Percentiles rank a stretch among this genome's conserved stretches.
These are phyloP conservation scores for Pseudonitzschia pungens DNA, from an alignment of 108 stramenopile species.

Conservation along the genomic window DNA sequence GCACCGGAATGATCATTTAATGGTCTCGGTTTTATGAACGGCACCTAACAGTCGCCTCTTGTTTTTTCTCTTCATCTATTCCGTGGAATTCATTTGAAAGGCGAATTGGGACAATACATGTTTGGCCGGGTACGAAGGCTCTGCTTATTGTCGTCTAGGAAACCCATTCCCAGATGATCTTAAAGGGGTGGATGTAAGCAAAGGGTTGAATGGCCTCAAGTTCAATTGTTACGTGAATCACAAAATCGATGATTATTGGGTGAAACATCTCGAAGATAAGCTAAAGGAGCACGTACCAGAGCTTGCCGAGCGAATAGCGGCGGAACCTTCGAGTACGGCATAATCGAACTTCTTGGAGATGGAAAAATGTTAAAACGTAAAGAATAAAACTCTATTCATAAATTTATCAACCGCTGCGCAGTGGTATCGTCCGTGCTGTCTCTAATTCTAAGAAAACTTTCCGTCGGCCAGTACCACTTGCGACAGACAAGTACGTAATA, in stretches of 20 bases:
- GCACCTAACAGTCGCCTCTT: background rate
- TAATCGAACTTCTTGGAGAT: background rate
- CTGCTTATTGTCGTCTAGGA: slow-evolving; percentile 50
- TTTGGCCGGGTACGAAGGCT: slow-evolving; percentile 21
- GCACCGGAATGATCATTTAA: background rate
- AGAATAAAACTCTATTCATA: no score
- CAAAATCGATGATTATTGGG: slow-evolving; percentile 70
- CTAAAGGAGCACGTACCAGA: slow-evolving; percentile 38
- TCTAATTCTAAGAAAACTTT: no score
- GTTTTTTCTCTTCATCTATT: background rate
- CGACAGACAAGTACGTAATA: no score
- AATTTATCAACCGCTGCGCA: no score
- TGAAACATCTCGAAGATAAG: slow-evolving; percentile 51
- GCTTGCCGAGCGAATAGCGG: slow-evolving; percentile 12
- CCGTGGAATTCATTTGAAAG: background rate
- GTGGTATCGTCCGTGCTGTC: no score
- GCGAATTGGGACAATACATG: slow-evolving; percentile 42
- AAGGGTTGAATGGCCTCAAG: slow-evolving; percentile 51
- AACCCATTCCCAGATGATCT: slow-evolving; percentile 56
- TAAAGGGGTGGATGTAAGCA: slow-evolving; percentile 13
- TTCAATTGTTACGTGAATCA: slow-evolving; percentile 84
- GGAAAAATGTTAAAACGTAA: no score
- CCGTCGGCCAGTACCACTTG: no score
- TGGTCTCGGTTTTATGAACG: background rate
- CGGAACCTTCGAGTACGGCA: background rate